These are phyloP conservation scores for Colletotrichum tamarilloi DNA, from an alignment of 2,329 filamentous ascomycete species.

Conservation along the genomic window DNA sequence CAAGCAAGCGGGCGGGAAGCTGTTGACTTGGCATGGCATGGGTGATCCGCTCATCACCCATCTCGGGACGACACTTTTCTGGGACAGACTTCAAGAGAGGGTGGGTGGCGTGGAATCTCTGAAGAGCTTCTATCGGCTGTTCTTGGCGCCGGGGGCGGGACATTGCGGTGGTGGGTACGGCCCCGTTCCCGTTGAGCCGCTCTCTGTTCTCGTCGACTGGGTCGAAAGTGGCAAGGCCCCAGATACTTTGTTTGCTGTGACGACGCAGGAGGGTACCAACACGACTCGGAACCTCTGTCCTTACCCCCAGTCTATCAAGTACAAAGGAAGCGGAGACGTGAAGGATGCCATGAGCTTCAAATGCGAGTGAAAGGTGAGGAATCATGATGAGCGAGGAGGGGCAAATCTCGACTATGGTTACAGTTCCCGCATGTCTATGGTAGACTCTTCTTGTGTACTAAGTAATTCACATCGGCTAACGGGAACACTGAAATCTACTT, in stretches of 20 bases:
- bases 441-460: not conserved
- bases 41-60: constrained; percentile 50
- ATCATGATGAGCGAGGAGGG: not conserved
- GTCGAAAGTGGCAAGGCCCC: constrained; percentile 1
- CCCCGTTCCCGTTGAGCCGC: constrained; percentile 6
- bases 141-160: constrained; percentile 60
- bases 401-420: no score
- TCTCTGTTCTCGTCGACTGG: constrained; percentile 1
- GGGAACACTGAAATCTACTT: not conserved
- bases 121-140: constrained; percentile 60
- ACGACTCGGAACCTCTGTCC: not conserved
- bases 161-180: constrained; percentile 53
- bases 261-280: not conserved
- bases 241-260: not conserved
- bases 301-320: not conserved
- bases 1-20: constrained; percentile 49
- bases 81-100: constrained; percentile 1
- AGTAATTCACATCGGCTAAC: not conserved
- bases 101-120: not conserved
- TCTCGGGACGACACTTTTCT: constrained; percentile 45
- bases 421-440: not conserved
- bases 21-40: constrained; percentile 54
- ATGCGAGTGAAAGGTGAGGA: not conserved
- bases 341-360: not conserved
- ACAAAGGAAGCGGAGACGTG: not conserved